A percentile compares a stretch with the other conserved stretches of the same genome.
These are phyloP conservation scores for Hibiscus trionum DNA, from an alignment of 345 rosid species.

Conservation along the genomic window DNA sequence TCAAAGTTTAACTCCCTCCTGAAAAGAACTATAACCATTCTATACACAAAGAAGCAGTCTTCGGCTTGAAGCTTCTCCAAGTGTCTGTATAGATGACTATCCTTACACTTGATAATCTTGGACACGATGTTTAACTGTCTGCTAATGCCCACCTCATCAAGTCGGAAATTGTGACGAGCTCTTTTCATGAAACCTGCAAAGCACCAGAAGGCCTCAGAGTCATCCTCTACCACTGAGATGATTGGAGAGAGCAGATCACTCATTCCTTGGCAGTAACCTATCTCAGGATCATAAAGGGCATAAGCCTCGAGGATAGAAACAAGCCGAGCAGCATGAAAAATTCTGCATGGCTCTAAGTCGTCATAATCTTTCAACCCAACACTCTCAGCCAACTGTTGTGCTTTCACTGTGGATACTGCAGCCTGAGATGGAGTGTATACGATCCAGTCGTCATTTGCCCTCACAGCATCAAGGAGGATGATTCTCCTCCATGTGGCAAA, in stretches of 20 bases:
- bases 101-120: slow-evolving; percentile 79
- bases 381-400: slow-evolving; percentile 46
- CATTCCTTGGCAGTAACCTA: slow-evolving; percentile 96
- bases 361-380: slow-evolving; percentile 74
- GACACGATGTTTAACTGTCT: slow-evolving; percentile 73
- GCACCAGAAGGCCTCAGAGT: slow-evolving; percentile 85
- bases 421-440: slow-evolving; percentile 66
- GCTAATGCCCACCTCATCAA: slow-evolving; percentile 88
- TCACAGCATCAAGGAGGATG: slow-evolving; percentile 83
- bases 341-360: slow-evolving; percentile 69
- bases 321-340: slow-evolving; percentile 79
- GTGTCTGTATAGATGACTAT: slow-evolving; percentile 68
- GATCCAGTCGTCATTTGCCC: slow-evolving; percentile 79
- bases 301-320: slow-evolving; percentile 88
- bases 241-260: slow-evolving; percentile 87
- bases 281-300: slow-evolving; percentile 72
- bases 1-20: slow-evolving; percentile 75
- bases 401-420: slow-evolving; percentile 43
- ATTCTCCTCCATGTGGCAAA: slow-evolving; percentile 84
- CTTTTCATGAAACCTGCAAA: slow-evolving; percentile 90
- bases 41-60: slow-evolving; percentile 89
- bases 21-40: slow-evolving; percentile 92
- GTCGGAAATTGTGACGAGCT: slow-evolving; percentile 86
- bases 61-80: slow-evolving; percentile 86
- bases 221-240: slow-evolving; percentile 67